Base-by-base conservation (phyloP, 495 filamentous ascomycete genomes). In the Hypoxylon fuscum region DNA sequence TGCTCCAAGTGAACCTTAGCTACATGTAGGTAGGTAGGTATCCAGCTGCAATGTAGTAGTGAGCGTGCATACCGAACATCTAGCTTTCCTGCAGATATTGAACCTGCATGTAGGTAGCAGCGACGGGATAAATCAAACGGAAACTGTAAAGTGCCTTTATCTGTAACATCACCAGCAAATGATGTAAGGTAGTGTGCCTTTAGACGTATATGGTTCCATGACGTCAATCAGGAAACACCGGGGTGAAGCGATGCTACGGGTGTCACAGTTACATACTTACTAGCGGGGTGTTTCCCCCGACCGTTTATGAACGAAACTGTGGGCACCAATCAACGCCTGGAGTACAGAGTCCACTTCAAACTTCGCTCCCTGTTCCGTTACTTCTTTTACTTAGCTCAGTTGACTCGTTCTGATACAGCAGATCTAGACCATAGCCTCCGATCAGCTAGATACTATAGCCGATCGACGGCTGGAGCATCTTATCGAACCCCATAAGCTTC, bases 301-400 rank as follows among this genome's bases (percentile, higher is more conserved):
- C 55, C 43, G 49, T 55, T n/a, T 44, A 55, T 44, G 38, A 34
- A 47, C 48, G 29, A 48, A 44, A 59, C 20, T 45, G 49, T 65
- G 62, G 62, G 55, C 62, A 65, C 62, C 62, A 65, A 65, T 65
- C 62, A 65, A 12, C 17, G 12, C n/a, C n/a, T n/a, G n/a, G n/a
- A n/a, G n/a, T n/a, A n/a, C n/a, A n/a, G n/a, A n/a, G n/a, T n/a
- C n/a, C n/a, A n/a, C n/a, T n/a, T n/a, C n/a, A n/a, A n/a, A n/a
- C n/a, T n/a, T n/a, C n/a, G 23, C 31, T 29, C 22, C 27, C 8
- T 12, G 3, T 14, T 21, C 14, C 2, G 8, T 35, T 2, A 35
- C 12, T 6, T 35, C 5, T 5, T 9, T 10, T 2, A 11, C 32
- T n/a, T 35, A 35, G 11, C n/a, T 10, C 31, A n/a, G n/a, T n/a